phyloP scores from a whole-genome alignment of 805 yeast genomes.

The Hanseniaspora thailandica region DNA sequence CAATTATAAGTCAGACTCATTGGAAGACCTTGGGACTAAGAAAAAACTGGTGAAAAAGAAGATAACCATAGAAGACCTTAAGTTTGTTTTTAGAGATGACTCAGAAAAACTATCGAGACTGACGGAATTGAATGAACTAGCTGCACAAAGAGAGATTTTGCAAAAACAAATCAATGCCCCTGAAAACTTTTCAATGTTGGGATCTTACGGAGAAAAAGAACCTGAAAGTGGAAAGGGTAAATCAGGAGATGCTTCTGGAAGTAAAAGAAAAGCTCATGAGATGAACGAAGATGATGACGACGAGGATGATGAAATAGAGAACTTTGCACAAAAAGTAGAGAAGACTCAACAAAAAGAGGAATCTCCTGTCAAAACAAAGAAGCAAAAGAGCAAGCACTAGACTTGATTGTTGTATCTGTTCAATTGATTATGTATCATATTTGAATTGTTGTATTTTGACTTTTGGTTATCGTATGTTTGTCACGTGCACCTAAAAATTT shows the following conservation, averaged over 20 bases:
- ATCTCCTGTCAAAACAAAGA: neutral
- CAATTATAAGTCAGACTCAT: neutral
- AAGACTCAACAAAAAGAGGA: neutral
- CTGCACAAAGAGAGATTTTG: constrained; percentile 11
- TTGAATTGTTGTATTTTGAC: no score
- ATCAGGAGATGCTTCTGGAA: neutral
- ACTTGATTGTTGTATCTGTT: neutral
- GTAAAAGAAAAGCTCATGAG: neutral
- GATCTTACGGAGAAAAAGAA: constrained; percentile 12
- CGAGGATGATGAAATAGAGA: constrained; percentile 5
- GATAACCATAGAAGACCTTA: constrained; percentile 8
- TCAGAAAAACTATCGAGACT: constrained; percentile 12
- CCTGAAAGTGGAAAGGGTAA: neutral
- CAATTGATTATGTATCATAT: no score
- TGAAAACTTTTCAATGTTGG: constrained; percentile 11
- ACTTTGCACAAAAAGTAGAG: neutral
- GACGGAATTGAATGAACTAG: constrained; percentile 11
- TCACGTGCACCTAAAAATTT: no score
- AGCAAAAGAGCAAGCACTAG: neutral
- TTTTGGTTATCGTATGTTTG: no score
- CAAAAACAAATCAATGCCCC: constrained; percentile 14
- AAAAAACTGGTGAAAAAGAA: constrained; percentile 2
- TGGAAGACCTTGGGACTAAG: neutral
- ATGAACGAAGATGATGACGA: constrained; percentile 5
- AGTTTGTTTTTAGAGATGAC: constrained; percentile 12